Evolutionary conservation across 495 filamentous ascomycete species (phyloP).

Genomic region (Opeltia flavorubescens): DNA sequence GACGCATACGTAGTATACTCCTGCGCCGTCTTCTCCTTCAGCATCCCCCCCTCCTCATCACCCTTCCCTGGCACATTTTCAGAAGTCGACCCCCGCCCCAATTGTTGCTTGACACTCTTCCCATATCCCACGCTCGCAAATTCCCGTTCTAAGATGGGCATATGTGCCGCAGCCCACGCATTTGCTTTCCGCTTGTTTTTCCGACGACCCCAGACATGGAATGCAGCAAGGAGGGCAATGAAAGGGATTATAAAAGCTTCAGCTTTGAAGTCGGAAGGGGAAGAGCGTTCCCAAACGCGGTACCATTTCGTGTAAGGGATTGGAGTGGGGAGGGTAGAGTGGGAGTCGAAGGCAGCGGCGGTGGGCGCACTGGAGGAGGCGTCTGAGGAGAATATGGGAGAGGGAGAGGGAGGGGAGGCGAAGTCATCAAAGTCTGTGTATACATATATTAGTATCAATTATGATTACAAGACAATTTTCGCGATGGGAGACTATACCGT

Average conservation of each 20-base stretch:
- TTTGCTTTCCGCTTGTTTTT: conserved; percentile 68
- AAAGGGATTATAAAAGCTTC: conserved; percentile 71
- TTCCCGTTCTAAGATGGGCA: conserved; percentile 57
- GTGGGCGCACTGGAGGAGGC: conserved; percentile 28
- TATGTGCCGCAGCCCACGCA: conserved; percentile 66
- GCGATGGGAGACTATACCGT: conserved; percentile 28
- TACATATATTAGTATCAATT: background rate
- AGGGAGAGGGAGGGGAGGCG: conserved; percentile 50
- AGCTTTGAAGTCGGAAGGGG: conserved; percentile 64
- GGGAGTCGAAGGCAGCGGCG: conserved; percentile 24
- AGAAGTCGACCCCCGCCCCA: conserved; percentile 30
- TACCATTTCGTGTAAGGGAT: conserved; percentile 82
- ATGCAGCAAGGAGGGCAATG: conserved; percentile 54
- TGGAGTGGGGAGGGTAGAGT: conserved; percentile 32
- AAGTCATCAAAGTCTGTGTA: conserved; percentile 66
- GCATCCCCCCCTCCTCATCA: conserved; percentile 34
- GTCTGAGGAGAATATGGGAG: conserved; percentile 22
- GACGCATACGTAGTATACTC: conserved; percentile 87
- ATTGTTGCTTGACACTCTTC: conserved; percentile 22
- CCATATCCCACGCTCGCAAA: conserved; percentile 81
- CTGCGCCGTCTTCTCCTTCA: conserved; percentile 72
- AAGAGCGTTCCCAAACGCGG: conserved; percentile 80
- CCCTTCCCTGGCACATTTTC: conserved; percentile 21
- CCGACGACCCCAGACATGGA: conserved; percentile 72
- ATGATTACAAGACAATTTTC: background rate